Percentiles rank a stretch among this genome's conserved stretches.
phyloP scores from a whole-genome alignment of 2,329 filamentous ascomycete genomes.

The Monilinia fructigena region DNA sequence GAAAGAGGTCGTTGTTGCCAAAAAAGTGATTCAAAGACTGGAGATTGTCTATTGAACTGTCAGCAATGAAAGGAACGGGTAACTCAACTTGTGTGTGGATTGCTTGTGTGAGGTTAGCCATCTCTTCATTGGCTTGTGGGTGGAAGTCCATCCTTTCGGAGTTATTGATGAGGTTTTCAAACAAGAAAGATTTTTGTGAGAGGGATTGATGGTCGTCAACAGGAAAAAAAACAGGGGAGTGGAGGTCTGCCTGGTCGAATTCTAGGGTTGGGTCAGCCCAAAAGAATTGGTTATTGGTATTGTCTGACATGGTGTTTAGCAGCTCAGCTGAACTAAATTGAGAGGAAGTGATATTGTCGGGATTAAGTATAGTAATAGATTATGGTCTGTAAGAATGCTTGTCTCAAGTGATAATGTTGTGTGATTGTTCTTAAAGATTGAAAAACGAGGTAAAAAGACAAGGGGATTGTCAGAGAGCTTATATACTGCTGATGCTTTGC shows the following conservation, averaged over 20 bases:
- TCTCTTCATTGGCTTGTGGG: neutral
- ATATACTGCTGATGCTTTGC: constrained; percentile 19
- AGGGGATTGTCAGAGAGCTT: constrained; percentile 24
- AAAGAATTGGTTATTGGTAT: neutral
- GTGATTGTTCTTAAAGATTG: constrained; percentile 2
- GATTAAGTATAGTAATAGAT: neutral
- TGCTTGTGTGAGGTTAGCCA: neutral
- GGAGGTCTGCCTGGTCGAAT: neutral
- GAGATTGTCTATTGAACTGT: constrained; percentile 12
- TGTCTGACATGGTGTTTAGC: constrained; percentile 19
- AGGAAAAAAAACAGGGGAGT: neutral
- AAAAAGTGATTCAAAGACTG: neutral
- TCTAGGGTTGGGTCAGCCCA: neutral
- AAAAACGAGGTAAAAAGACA: constrained; percentile 19
- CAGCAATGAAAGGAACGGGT: neutral
- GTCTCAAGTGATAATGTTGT: constrained; percentile 4
- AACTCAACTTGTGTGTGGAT: constrained; percentile 17
- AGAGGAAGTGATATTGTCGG: neutral
- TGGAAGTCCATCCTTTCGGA: neutral
- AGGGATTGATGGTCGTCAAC: neutral
- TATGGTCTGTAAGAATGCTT: neutral
- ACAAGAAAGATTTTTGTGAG: neutral
- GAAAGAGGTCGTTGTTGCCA: neutral
- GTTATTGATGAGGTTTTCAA: neutral
- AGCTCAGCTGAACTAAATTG: constrained; percentile 26